Percentiles rank a stretch among this genome's conserved stretches.
These are phyloP conservation scores for Pharus latifolius DNA, from an alignment of 176 grass and related monocot genomes.

Conservation along the genomic window DNA sequence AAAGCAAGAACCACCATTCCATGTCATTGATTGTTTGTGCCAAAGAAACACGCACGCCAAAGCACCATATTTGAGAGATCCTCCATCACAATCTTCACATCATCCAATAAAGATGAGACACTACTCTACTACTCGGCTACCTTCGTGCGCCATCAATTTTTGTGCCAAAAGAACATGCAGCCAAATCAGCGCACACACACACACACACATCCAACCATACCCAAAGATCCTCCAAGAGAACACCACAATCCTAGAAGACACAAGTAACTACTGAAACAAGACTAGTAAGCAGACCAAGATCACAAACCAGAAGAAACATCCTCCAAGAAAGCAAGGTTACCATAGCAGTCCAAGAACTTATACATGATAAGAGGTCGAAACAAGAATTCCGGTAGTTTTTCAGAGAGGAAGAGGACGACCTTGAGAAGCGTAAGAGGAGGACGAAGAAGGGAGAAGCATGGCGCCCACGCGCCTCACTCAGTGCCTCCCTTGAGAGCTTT, in stretches of 20 bases:
- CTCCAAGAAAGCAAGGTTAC: slow-evolving; percentile 6
- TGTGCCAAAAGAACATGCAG: slow-evolving; percentile 3
- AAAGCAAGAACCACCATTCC: not conserved
- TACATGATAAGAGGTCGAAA: not conserved
- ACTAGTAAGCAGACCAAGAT: not conserved
- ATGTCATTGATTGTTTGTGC: not conserved
- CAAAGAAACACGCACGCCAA: no score
- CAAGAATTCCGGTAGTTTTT: not conserved
- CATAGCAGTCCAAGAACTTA: not conserved
- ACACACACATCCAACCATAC: not conserved
- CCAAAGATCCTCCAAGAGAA: slow-evolving; percentile 6
- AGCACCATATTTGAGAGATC: not conserved
- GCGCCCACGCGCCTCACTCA: slow-evolving; percentile 32
- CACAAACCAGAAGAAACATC: not conserved
- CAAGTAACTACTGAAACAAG: not conserved
- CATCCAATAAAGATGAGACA: slow-evolving; percentile 10
- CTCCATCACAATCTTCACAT: not conserved
- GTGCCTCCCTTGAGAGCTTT: slow-evolving; percentile 11
- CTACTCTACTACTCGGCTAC: slow-evolving; percentile 3
- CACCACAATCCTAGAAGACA: not conserved
- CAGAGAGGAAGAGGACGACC: slow-evolving; percentile 8
- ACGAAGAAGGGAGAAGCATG: slow-evolving; percentile 36
- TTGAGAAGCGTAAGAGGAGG: slow-evolving; percentile 21
- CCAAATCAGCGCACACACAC: not conserved
- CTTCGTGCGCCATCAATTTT: not conserved